A percentile compares a stretch with the other conserved stretches of the same genome.
These are phyloP conservation scores for Heritiera littoralis DNA, from an alignment of 345 rosid genomes.

Conservation along the genomic window DNA sequence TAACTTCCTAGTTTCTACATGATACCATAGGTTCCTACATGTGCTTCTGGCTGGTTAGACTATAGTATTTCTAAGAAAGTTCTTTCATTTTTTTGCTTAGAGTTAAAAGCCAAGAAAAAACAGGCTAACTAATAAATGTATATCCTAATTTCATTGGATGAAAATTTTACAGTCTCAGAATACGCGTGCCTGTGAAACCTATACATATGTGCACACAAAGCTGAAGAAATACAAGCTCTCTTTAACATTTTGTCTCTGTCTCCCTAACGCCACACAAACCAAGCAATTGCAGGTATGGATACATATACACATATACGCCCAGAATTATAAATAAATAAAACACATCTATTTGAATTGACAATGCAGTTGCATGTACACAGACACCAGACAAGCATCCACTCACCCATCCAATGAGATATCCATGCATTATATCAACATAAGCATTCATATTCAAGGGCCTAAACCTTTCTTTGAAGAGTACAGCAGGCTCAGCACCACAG, in stretches of 20 bases:
- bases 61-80: neutral
- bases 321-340: neutral
- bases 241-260: neutral
- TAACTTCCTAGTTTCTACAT: neutral
- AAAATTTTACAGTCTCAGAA: constrained; percentile 5
- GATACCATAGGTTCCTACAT: neutral
- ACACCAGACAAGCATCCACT: neutral
- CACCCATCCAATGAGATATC: neutral
- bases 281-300: neutral
- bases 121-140: neutral
- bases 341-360: neutral
- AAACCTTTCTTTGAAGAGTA: neutral
- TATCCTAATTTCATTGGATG: neutral
- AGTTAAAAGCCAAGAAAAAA: neutral
- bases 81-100: neutral
- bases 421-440: neutral
- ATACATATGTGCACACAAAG: neutral
- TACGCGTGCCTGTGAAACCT: neutral
- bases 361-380: neutral
- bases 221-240: neutral
- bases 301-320: neutral
- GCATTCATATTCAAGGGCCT: constrained; percentile 2
- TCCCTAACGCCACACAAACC: neutral
- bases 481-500: neutral
- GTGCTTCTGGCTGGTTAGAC: neutral